phyloP scores from a whole-genome alignment of 2,329 filamentous ascomycete species.

The Sporothrix pallida region DNA sequence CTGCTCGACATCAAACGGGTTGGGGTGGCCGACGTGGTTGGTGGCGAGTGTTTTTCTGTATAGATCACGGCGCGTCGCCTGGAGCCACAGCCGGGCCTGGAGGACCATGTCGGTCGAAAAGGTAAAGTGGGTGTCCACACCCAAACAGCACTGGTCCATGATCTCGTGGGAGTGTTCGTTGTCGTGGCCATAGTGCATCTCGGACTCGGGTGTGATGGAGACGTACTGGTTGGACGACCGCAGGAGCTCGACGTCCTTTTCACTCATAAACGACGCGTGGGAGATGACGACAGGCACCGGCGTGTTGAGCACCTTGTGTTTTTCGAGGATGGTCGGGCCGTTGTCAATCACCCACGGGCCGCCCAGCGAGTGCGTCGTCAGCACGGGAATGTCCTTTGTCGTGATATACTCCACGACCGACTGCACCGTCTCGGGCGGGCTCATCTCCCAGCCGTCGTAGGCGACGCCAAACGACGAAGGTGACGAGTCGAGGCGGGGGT shows the following conservation, averaged over 20 bases:
- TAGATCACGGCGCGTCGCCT: not conserved
- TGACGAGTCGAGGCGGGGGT: not conserved
- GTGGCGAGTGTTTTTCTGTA: not conserved
- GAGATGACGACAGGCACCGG: slow-evolving; percentile 4
- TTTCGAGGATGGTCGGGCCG: not conserved
- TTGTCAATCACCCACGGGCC: not conserved
- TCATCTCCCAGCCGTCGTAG: slow-evolving; percentile 17
- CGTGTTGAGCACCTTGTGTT: slow-evolving; percentile 7
- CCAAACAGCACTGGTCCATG: slow-evolving; percentile 4
- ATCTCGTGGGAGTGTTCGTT: slow-evolving; percentile 4
- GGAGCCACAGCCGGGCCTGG: slow-evolving; percentile 10
- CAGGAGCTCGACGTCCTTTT: slow-evolving; percentile 14
- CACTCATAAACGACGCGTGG: not conserved
- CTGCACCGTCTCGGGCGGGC: not conserved
- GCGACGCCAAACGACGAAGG: not conserved
- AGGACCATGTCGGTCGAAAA: slow-evolving; percentile 7
- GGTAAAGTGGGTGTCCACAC: not conserved
- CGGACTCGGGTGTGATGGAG: slow-evolving; percentile 19
- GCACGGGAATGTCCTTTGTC: not conserved
- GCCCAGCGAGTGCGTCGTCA: slow-evolving; percentile 7
- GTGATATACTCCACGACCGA: not conserved
- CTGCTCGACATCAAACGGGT: slow-evolving; percentile 16
- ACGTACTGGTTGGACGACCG: slow-evolving; percentile 17
- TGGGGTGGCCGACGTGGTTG: not conserved
- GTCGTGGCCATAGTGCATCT: slow-evolving; percentile 22